Evolutionary conservation across 768 basidiomycete genomes (phyloP).

Genomic region (Gelatoporia subvermispora): DNA sequence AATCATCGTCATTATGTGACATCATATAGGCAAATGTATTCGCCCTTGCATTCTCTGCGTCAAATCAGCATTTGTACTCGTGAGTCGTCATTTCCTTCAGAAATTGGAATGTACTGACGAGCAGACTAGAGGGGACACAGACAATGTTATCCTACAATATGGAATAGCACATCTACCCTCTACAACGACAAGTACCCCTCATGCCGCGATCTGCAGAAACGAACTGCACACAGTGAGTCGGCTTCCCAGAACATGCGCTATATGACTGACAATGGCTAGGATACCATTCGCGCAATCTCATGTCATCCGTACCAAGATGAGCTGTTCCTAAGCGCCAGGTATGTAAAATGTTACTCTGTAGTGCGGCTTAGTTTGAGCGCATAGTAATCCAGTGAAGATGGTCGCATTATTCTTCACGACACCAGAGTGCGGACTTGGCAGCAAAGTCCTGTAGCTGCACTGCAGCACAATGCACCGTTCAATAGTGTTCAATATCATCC

Average conservation of each 20-base stretch:
- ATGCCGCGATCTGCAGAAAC: slow-evolving; percentile 5
- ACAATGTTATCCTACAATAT: slow-evolving; percentile 17
- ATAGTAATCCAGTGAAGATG: slow-evolving; percentile 56
- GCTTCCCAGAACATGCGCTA: not conserved
- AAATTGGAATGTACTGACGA: not conserved
- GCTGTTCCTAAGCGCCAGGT: slow-evolving; percentile 68
- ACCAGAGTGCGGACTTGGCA: slow-evolving; percentile 34
- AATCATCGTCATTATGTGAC: slow-evolving; percentile 1
- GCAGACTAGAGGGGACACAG: slow-evolving; percentile 21
- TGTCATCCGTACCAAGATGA: slow-evolving; percentile 68
- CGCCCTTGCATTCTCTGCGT: slow-evolving; percentile 63
- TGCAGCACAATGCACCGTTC: slow-evolving; percentile 53
- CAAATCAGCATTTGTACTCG: slow-evolving; percentile 61
- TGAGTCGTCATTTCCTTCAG: slow-evolving; percentile 30
- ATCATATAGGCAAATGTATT: slow-evolving; percentile 60
- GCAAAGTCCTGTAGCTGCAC: slow-evolving; percentile 41
- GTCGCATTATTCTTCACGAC: slow-evolving; percentile 61
- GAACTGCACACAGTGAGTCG: slow-evolving; percentile 19
- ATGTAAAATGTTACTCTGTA: too few species aligned
- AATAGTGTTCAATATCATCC: slow-evolving; percentile 69
- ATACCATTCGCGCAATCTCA: slow-evolving; percentile 57
- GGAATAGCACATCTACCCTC: slow-evolving; percentile 14
- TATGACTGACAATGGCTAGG: slow-evolving; percentile 34
- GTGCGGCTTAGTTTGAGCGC: not conserved
- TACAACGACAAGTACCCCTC: not conserved